Conservation (phyloP, 2,329 filamentous ascomycete species). For the Cercospora citrullina region DNA sequence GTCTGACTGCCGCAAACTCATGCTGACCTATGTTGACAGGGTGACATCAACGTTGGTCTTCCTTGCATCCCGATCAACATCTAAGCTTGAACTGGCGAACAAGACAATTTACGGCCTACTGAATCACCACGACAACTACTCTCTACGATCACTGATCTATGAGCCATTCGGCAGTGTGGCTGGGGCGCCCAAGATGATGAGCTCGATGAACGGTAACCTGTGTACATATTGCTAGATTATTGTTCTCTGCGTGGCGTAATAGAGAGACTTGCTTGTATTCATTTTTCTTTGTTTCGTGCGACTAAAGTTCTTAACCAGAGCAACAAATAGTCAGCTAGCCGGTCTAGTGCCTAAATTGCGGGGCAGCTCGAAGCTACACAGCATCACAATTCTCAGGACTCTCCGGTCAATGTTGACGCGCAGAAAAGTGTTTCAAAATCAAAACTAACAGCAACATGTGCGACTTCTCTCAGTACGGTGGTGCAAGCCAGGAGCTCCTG, state of each 20-base stretch:
- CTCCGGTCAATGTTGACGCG: not conserved
- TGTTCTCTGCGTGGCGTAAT: not conserved
- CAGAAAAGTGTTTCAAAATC: not conserved
- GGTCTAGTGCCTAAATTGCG: not conserved
- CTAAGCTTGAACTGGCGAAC: not conserved
- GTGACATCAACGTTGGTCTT: slow-evolving; percentile 8
- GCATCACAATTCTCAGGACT: not conserved
- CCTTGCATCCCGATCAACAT: slow-evolving; percentile 14
- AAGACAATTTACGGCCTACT: not conserved
- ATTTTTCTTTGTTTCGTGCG: not conserved
- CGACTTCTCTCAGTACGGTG: slow-evolving; percentile 28
- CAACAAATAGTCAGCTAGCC: not conserved
- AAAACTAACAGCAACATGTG: slow-evolving; percentile 10
- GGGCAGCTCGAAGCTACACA: not conserved
- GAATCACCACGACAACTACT: not conserved
- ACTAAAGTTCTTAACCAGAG: not conserved
- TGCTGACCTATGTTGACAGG: not conserved
- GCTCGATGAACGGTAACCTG: not conserved
- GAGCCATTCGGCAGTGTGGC: not conserved
- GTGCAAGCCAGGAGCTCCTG: slow-evolving; percentile 21
- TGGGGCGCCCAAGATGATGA: not conserved
- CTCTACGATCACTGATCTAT: not conserved
- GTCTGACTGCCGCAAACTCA: not conserved
- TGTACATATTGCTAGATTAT: not conserved
- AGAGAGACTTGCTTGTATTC: not conserved